Percentiles rank a stretch among this genome's conserved stretches.
phyloP scores from a whole-genome alignment of 176 grass and related monocot genomes.

The Cenchrus purpureus region DNA sequence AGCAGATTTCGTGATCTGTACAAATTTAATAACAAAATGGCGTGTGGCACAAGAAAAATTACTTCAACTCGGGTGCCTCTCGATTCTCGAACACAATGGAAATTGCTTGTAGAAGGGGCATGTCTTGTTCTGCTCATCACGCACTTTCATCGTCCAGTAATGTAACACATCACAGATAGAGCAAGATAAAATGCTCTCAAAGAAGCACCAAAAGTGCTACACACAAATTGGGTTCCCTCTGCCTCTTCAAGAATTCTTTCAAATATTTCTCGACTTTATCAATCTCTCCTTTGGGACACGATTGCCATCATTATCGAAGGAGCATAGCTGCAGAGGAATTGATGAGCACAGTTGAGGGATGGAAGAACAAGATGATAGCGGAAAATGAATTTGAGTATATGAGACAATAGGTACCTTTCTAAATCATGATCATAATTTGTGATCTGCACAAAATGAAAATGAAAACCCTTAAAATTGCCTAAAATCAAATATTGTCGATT shows the following conservation, averaged over 20 bases:
- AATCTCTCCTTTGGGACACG: no score
- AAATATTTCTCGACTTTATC: conserved; percentile 18
- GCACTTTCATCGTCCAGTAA: conserved; percentile 65
- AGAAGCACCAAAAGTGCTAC: not conserved
- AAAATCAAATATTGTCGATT: no score
- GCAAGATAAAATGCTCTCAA: not conserved
- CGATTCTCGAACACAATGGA: conserved; percentile 67
- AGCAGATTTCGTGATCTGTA: no score
- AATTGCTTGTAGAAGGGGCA: conserved; percentile 85
- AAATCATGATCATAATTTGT: conserved; percentile 81
- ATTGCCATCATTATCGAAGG: no score
- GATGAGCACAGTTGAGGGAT: not conserved
- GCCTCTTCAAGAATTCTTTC: conserved; percentile 85
- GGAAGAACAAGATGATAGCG: not conserved
- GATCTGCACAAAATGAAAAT: no score
- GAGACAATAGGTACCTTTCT: conserved; percentile 59
- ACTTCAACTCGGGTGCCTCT: conserved; percentile 82
- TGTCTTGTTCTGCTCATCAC: conserved; percentile 77
- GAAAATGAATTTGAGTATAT: not conserved
- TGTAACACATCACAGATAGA: not conserved
- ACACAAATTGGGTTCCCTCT: not conserved
- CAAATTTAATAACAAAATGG: no score
- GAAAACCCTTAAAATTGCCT: no score
- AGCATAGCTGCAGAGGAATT: no score
- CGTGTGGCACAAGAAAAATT: not conserved